Conservation (phyloP, 176 grass and related monocot species). For the Sorghum bicolor region Sorghum_bicolor_NCBIv3 NC_012875.2:60368501-60369000, state of each 20-base stretch:
- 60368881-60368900: constrained; percentile 2
- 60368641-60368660: not conserved
- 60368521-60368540: not conserved
- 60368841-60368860: constrained; percentile 79
- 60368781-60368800: constrained; percentile 79
- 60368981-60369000: constrained; percentile 48
- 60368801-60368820: constrained; percentile 71
- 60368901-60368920: constrained; percentile 4
- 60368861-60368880: constrained; percentile 57
- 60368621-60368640: not conserved
- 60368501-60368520: constrained; percentile 16
- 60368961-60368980: constrained; percentile 18
- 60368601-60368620: not conserved
- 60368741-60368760: constrained; percentile 67
- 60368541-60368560: not conserved
- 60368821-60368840: constrained; percentile 71
- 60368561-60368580: not conserved
- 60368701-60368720: constrained; percentile 93
- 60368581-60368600: not conserved
- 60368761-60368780: constrained; percentile 75
- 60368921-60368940: not conserved
- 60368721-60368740: constrained; percentile 83
- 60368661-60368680: not conserved
- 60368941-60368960: constrained; percentile 1
- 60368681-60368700: not conserved